These are phyloP conservation scores for Lipomyces chichibuensis DNA, from an alignment of 805 yeast genomes.

Conservation along the genomic window DNA sequence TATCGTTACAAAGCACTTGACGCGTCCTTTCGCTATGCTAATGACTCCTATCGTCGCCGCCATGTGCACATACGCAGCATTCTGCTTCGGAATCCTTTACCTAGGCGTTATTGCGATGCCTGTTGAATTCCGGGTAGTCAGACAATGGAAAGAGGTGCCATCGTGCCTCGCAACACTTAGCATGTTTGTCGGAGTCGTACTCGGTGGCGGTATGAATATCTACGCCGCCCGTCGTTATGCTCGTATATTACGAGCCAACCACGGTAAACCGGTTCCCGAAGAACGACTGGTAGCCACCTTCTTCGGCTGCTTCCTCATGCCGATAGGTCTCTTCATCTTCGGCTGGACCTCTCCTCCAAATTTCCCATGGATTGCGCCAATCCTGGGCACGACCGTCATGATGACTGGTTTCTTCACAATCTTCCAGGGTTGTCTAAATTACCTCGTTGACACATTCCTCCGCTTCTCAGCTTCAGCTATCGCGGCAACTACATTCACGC, in stretches of 20 bases:
- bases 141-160: constrained; percentile 22
- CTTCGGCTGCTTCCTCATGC: constrained; percentile 55
- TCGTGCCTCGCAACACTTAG: constrained; percentile 36
- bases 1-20: constrained; percentile 68
- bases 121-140: constrained; percentile 41
- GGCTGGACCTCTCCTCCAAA: constrained; percentile 69
- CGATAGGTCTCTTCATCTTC: constrained; percentile 66
- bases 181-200: constrained; percentile 42
- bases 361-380: constrained; percentile 65
- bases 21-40: constrained; percentile 79
- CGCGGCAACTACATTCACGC: constrained; percentile 48
- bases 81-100: constrained; percentile 52
- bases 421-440: constrained; percentile 50
- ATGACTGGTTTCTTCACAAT: constrained; percentile 48
- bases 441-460: constrained; percentile 50
- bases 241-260: constrained; percentile 13
- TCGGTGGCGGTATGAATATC: constrained; percentile 40
- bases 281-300: constrained; percentile 46
- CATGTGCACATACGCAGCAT: constrained; percentile 51
- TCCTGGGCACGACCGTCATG: constrained; percentile 59
- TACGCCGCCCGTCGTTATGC: constrained; percentile 19
- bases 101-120: constrained; percentile 50
- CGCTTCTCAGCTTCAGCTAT: constrained; percentile 69
- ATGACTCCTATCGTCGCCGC: constrained; percentile 53
- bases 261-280: constrained; percentile 29